Evolutionary conservation across 192 early-diverging fungal species (phyloP).

Genomic region (Umbelopsis sp.): DNA sequence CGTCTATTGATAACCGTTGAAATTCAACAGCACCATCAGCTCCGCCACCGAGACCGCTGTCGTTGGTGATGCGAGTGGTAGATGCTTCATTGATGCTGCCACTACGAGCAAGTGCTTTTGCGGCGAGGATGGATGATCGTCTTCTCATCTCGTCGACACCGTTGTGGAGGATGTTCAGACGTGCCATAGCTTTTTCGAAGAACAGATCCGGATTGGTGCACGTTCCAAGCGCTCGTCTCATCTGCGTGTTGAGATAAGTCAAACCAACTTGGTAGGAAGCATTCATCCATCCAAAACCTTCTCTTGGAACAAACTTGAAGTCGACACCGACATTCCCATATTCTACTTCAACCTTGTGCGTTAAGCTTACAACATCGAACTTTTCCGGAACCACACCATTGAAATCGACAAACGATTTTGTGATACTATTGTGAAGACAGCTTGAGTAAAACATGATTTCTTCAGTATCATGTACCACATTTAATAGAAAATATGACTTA

Average conservation of each 20-base stretch:
- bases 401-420: slow-evolving; percentile 92
- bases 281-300: slow-evolving; percentile 99
- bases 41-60: neutral
- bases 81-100: slow-evolving; percentile 23
- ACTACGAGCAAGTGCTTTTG: slow-evolving; percentile 22
- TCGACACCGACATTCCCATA: slow-evolving; percentile 95
- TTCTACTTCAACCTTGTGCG: slow-evolving; percentile 90
- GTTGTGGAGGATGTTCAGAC: slow-evolving; percentile 3
- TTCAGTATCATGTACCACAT: neutral
- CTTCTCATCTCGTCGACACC: slow-evolving; percentile 22
- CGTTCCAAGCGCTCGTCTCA: slow-evolving; percentile 78
- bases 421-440: slow-evolving; percentile 51
- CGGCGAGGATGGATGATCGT: slow-evolving; percentile 16
- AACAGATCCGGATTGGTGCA: slow-evolving; percentile 71
- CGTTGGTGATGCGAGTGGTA: neutral
- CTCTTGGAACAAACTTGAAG: slow-evolving; percentile 90
- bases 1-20: no score
- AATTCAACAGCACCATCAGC: neutral
- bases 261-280: slow-evolving; percentile 86
- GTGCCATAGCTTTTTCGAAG: slow-evolving; percentile 46
- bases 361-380: slow-evolving; percentile 92
- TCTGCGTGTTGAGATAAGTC: slow-evolving; percentile 66
- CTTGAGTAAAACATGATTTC: neutral
- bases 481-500: slow-evolving; percentile 30
- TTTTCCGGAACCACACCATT: slow-evolving; percentile 97